Conservation (phyloP, 805 yeast genomes). For the Candida corydali region DNA sequence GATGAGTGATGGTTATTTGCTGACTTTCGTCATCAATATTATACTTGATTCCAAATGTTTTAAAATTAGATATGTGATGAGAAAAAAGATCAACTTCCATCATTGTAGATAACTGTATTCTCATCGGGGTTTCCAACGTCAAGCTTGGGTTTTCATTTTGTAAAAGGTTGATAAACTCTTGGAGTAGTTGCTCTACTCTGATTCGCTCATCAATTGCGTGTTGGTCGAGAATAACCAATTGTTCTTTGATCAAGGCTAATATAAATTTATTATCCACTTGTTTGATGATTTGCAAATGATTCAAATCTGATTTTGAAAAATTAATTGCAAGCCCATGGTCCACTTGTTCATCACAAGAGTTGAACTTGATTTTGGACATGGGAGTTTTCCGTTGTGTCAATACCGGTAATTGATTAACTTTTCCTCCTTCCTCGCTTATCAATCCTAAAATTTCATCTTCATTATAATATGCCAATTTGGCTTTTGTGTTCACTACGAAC, state of each 20-base stretch:
- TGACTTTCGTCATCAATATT: slow-evolving; percentile 1
- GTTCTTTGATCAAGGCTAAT: slow-evolving; percentile 27
- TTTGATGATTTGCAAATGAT: slow-evolving; percentile 32
- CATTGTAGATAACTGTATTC: background rate
- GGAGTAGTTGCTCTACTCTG: slow-evolving; percentile 49
- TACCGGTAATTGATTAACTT: background rate
- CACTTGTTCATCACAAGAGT: background rate
- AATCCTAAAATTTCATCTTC: slow-evolving; percentile 7
- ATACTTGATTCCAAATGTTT: slow-evolving; percentile 17
- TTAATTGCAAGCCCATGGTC: background rate
- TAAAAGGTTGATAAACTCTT: slow-evolving; percentile 24
- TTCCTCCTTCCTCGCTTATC: background rate
- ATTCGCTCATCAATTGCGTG: slow-evolving; percentile 85
- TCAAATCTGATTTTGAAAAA: slow-evolving; percentile 16
- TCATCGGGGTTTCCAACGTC: slow-evolving; percentile 4
- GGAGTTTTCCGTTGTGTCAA: background rate
- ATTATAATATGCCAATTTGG: slow-evolving; percentile 3
- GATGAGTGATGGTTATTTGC: slow-evolving; percentile 28
- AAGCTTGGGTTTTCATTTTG: slow-evolving; percentile 11
- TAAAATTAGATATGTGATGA: slow-evolving; percentile 12
- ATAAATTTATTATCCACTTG: slow-evolving; percentile 69
- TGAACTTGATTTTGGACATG: background rate
- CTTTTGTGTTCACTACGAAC: slow-evolving; percentile 5
- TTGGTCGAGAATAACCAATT: slow-evolving; percentile 58
- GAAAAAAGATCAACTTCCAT: slow-evolving; percentile 11